Conservation (phyloP, 1,139 yeast genomes). For the Kluyveromyces sp. region DNA sequence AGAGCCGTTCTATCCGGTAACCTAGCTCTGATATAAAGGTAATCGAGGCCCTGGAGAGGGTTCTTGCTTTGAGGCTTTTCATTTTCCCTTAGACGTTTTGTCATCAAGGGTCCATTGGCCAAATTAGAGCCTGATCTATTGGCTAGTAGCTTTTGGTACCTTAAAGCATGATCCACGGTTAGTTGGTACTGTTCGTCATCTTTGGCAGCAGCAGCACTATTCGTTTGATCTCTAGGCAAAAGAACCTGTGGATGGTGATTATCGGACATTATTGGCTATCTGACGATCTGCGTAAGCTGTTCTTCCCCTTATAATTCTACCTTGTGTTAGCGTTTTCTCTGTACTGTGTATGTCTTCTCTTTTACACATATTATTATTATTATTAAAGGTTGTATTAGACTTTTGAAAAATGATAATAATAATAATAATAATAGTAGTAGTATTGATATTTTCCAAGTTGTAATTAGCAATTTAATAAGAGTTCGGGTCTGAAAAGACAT, state of each 20-base stretch:
- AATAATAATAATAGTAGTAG: too few relatives aligned
- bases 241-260: not conserved
- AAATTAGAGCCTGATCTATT: conserved; percentile 30
- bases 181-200: conserved; percentile 34
- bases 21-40: conserved; percentile 39
- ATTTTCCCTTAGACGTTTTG: conserved; percentile 30
- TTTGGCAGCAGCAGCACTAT: not conserved
- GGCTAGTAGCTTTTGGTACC: conserved; percentile 42
- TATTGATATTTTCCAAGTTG: too few relatives aligned
- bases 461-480: too few relatives aligned
- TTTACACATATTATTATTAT: too few relatives aligned
- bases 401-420: too few relatives aligned
- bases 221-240: not conserved
- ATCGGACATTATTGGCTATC: not conserved
- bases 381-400: too few relatives aligned
- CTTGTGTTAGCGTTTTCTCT: not conserved
- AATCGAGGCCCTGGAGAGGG: conserved; percentile 14
- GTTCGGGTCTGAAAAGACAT: not conserved
- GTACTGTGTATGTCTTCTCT: too few relatives aligned
- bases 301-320: not conserved
- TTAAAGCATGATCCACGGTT: conserved; percentile 46
- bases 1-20: conserved; percentile 48
- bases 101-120: conserved; percentile 23
- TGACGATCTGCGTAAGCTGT: not conserved
- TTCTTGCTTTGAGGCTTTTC: conserved; percentile 12